These are phyloP conservation scores for Daldinia sp. DNA, from an alignment of 2,329 filamentous ascomycete species.

Conservation along the genomic window DNA sequence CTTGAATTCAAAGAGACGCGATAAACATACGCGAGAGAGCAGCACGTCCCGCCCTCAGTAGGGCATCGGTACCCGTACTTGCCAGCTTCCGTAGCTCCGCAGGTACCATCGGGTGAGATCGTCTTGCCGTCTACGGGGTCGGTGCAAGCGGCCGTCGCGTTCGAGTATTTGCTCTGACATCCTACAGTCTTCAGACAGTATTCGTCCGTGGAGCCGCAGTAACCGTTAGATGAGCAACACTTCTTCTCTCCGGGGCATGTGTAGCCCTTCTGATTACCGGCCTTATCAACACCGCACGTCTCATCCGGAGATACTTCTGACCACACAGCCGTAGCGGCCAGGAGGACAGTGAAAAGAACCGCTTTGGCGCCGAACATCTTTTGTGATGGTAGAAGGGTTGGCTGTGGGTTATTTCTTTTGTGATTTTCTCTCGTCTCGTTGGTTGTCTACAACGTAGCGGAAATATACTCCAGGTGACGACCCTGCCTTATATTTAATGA, in stretches of 20 bases:
- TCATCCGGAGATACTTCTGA: conserved; percentile 44
- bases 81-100: conserved; percentile 41
- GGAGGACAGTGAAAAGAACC: conserved; percentile 14
- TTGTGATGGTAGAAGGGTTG: not conserved
- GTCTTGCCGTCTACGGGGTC: conserved; percentile 41
- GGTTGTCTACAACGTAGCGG: not conserved
- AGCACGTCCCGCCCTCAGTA: conserved; percentile 38
- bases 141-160: conserved; percentile 40
- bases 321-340: conserved; percentile 34
- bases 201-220: conserved; percentile 43
- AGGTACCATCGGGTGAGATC: conserved; percentile 46
- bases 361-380: conserved; percentile 27
- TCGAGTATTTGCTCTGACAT: conserved; percentile 45
- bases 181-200: conserved; percentile 45
- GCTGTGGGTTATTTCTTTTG: not conserved
- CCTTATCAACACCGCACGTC: conserved; percentile 42
- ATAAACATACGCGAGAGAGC: conserved; percentile 43
- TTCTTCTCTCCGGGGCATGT: conserved; percentile 43
- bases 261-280: conserved; percentile 41
- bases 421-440: not conserved
- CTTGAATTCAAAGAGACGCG: not conserved
- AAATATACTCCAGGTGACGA: not conserved
- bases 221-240: conserved; percentile 46
- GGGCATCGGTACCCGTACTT: conserved; percentile 45
- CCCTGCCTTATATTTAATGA: not conserved